These are phyloP conservation scores for Starmerella sp. DNA, from an alignment of 805 yeast genomes.

Conservation along the genomic window DNA sequence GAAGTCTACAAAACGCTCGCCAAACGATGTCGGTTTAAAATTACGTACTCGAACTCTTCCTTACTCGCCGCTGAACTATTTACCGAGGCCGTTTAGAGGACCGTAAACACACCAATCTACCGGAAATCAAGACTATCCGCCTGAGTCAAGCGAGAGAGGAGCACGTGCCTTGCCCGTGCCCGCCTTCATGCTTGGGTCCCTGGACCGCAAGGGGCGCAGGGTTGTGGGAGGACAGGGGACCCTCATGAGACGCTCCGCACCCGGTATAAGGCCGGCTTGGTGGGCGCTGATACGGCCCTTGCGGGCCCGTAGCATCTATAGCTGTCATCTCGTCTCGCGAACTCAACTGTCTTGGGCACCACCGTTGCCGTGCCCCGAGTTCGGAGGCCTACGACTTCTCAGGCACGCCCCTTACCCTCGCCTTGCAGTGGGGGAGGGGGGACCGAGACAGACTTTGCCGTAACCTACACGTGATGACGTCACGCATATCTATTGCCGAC, in stretches of 20 bases:
- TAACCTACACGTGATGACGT: not conserved
- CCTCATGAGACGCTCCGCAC: not conserved
- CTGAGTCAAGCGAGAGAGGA: too few species aligned
- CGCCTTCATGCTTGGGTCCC: not conserved
- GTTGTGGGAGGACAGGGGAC: not conserved
- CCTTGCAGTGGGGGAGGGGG: not conserved
- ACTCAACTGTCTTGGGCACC: too few species aligned
- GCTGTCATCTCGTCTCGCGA: too few species aligned
- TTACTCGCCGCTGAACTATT: not conserved
- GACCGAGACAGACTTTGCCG: not conserved
- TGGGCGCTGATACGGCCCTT: too few species aligned
- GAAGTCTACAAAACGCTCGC: not conserved
- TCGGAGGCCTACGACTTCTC: not conserved
- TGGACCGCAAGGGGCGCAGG: slow-evolving; percentile 3
- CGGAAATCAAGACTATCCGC: too few species aligned
- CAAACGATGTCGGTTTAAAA: too few species aligned
- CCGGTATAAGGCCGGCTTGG: too few species aligned
- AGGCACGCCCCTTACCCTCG: not conserved
- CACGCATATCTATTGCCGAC: slow-evolving; percentile 1
- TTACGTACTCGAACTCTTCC: too few species aligned
- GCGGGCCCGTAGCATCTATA: too few species aligned
- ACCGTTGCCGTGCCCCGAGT: too few species aligned
- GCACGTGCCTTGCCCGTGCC: not conserved
- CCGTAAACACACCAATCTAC: not conserved
- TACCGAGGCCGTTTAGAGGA: not conserved